Evolutionary conservation across 2,329 filamentous ascomycete species (phyloP).

Genomic region (Aspergillus pseudoterreus): DNA sequence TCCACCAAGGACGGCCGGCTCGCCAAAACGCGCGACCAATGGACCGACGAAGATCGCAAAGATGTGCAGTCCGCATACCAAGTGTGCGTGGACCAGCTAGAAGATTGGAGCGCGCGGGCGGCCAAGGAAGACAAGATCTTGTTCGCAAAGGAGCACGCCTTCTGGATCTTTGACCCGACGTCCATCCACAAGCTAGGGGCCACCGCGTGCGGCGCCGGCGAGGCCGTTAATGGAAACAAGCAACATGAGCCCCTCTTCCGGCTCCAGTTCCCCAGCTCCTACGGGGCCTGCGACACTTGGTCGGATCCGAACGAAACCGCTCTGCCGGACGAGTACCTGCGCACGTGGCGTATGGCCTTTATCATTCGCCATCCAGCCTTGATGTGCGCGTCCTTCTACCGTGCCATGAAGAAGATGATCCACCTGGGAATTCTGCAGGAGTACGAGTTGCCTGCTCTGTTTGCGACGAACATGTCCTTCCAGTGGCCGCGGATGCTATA

Average conservation of each 20-base stretch:
- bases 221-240: neutral
- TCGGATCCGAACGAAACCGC: conserved; percentile 30
- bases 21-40: conserved; percentile 19
- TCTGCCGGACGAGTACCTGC: conserved; percentile 34
- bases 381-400: conserved; percentile 37
- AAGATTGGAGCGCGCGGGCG: conserved; percentile 20
- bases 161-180: conserved; percentile 23
- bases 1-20: conserved; percentile 10
- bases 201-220: neutral
- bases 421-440: conserved; percentile 12
- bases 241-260: conserved; percentile 14
- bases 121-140: conserved; percentile 22
- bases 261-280: conserved; percentile 12
- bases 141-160: conserved; percentile 37
- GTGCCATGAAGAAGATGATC: conserved; percentile 22
- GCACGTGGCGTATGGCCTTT: conserved; percentile 31
- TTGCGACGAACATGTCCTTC: conserved; percentile 24
- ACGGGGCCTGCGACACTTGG: conserved; percentile 17
- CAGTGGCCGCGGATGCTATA: conserved; percentile 32
- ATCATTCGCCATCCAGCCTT: conserved; percentile 40
- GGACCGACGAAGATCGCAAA: conserved; percentile 24
- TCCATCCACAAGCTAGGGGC: conserved; percentile 4
- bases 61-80: conserved; percentile 23
- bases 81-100: conserved; percentile 22
- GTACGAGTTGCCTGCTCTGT: conserved; percentile 12